These are phyloP conservation scores for Medicago lupulina DNA, from an alignment of 306 rosid species.

Conservation along the genomic window DNA sequence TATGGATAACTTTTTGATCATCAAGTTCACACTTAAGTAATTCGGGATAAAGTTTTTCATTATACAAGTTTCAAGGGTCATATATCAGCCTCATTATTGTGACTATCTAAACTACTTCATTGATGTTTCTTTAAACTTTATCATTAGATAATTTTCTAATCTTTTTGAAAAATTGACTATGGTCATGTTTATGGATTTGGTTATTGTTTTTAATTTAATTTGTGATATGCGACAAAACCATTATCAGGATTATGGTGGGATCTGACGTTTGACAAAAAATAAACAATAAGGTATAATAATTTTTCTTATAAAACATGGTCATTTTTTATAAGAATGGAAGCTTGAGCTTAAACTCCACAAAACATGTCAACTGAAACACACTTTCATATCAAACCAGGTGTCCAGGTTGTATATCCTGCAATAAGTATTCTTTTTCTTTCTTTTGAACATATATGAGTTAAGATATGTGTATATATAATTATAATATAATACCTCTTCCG, in stretches of 20 bases:
- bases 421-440: too few relatives aligned
- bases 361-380: neutral
- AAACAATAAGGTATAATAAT: neutral
- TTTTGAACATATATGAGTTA: too few relatives aligned
- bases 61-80: neutral
- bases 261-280: constrained; percentile 5
- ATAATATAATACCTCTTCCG: too few relatives aligned
- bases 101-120: neutral
- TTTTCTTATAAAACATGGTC: neutral
- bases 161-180: neutral
- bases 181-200: neutral
- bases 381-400: neutral
- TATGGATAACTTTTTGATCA: neutral
- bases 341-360: neutral
- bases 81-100: neutral
- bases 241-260: neutral
- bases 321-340: neutral
- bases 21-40: neutral
- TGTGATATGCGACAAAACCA: neutral
- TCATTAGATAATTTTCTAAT: neutral
- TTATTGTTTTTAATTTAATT: neutral
- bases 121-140: neutral
- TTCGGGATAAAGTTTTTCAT: neutral
- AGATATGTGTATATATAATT: too few relatives aligned
- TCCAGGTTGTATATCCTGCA: neutral